Evolutionary conservation across 257 asterid genomes (phyloP).

Genomic region (Solanum appendiculatum): DNA sequence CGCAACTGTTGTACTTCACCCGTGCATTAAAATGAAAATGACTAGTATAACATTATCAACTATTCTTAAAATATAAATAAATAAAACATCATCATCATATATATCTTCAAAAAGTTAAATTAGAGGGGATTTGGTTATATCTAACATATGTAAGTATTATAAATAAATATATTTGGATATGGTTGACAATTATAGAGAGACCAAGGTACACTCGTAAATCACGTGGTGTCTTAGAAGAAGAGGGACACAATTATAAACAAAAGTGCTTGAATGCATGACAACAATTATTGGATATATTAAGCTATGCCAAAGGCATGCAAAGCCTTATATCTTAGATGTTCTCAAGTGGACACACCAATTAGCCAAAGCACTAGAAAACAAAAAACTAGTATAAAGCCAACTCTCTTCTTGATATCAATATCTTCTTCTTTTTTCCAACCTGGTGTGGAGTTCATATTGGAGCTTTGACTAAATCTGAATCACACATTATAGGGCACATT

Average conservation of each 20-base stretch:
- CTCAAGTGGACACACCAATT: constrained; percentile 30
- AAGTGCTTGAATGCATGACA: constrained; percentile 55
- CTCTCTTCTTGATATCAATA: too few species aligned
- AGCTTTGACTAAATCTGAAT: too few species aligned
- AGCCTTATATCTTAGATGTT: constrained; percentile 11
- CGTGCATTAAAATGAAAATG: neutral
- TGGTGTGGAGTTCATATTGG: too few species aligned
- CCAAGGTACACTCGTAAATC: neutral
- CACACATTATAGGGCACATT: too few species aligned
- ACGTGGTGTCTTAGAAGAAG: constrained; percentile 28
- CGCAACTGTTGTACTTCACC: neutral
- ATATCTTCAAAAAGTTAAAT: neutral
- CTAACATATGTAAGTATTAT: neutral
- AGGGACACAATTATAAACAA: constrained; percentile 69
- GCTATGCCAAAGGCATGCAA: constrained; percentile 11
- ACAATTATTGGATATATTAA: constrained; percentile 43
- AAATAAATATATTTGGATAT: neutral
- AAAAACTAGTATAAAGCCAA: neutral
- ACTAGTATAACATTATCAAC: neutral
- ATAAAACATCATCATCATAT: neutral
- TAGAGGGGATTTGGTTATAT: neutral
- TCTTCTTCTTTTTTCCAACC: too few species aligned
- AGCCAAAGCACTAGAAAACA: neutral
- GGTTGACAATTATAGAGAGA: neutral
- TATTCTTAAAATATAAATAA: neutral